A percentile compares a stretch with the other conserved stretches of the same genome.
phyloP scores from a whole-genome alignment of 148 eudicot genomes.

The Dianthus caryophyllus region DNA sequence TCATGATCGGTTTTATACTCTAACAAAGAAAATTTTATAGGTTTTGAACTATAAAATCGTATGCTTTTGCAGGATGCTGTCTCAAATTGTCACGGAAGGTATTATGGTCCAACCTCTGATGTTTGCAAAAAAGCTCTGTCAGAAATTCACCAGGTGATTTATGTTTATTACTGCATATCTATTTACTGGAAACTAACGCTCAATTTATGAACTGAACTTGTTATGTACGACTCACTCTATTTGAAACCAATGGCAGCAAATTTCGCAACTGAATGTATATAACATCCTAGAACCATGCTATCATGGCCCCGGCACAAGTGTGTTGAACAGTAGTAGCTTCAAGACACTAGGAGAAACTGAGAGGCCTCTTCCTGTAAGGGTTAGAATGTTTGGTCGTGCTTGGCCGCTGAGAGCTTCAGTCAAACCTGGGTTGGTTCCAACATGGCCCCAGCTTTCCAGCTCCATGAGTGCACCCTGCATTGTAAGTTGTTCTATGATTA shows the following conservation, averaged over 20 bases:
- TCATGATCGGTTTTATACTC: too few species aligned
- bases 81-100: constrained; percentile 52
- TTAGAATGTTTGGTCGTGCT: constrained; percentile 91
- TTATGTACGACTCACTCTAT: neutral
- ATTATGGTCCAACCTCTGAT: constrained; percentile 39
- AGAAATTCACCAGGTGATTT: constrained; percentile 49
- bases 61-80: constrained; percentile 48
- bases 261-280: constrained; percentile 56
- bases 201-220: neutral
- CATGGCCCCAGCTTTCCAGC: constrained; percentile 80
- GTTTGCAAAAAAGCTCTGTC: constrained; percentile 41
- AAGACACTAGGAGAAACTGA: constrained; percentile 70
- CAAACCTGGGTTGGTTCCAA: constrained; percentile 65
- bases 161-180: neutral
- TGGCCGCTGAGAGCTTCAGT: constrained; percentile 93
- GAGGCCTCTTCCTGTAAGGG: constrained; percentile 72
- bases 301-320: constrained; percentile 33
- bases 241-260: constrained; percentile 31
- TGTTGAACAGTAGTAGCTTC: constrained; percentile 44
- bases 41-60: neutral
- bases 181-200: too few species aligned
- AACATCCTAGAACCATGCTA: constrained; percentile 89
- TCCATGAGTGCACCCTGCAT: constrained; percentile 54
- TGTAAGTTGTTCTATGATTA: constrained; percentile 36
- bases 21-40: neutral